Percentiles rank a stretch among this genome's conserved stretches.
Conservation (phyloP, 2,329 filamentous ascomycete species). For the Colletotrichum neosansevieriae region DNA sequence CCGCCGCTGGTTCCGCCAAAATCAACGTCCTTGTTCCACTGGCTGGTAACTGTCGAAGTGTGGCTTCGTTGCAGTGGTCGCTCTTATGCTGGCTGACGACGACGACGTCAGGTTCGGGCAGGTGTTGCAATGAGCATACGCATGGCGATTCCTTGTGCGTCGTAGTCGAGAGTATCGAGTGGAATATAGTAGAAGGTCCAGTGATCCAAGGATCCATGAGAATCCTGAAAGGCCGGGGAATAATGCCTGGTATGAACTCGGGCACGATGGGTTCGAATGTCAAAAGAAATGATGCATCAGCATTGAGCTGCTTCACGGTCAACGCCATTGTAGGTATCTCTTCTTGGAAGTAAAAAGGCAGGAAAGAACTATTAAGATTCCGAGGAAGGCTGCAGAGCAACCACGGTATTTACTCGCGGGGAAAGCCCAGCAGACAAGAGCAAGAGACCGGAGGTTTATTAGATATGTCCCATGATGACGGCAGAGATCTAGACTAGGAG, state of each 20-base stretch:
- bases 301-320: slow-evolving; percentile 72
- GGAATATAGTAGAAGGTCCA: slow-evolving; percentile 70
- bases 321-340: slow-evolving; percentile 61
- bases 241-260: slow-evolving; percentile 49
- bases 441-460: slow-evolving; percentile 3
- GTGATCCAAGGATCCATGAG: slow-evolving; percentile 80
- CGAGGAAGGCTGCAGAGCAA: slow-evolving; percentile 7
- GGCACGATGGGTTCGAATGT: slow-evolving; percentile 69
- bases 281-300: slow-evolving; percentile 74
- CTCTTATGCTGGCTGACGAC: slow-evolving; percentile 62
- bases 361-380: not conserved
- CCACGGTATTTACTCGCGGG: not conserved
- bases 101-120: slow-evolving; percentile 59
- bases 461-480: slow-evolving; percentile 32
- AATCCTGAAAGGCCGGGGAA: slow-evolving; percentile 70
- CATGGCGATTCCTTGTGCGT: slow-evolving; percentile 67
- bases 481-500: not conserved
- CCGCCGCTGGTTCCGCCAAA: slow-evolving; percentile 73
- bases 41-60: slow-evolving; percentile 72
- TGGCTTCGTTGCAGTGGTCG: slow-evolving; percentile 79
- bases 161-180: slow-evolving; percentile 71
- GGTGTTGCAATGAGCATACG: slow-evolving; percentile 62
- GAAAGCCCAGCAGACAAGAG: not conserved
- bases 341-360: not conserved
- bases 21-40: slow-evolving; percentile 69